Percentiles rank a stretch among this genome's conserved stretches.
These are phyloP conservation scores for Talaromyces sp. DNA, from an alignment of 2,329 filamentous ascomycete species.

Conservation along the genomic window DNA sequence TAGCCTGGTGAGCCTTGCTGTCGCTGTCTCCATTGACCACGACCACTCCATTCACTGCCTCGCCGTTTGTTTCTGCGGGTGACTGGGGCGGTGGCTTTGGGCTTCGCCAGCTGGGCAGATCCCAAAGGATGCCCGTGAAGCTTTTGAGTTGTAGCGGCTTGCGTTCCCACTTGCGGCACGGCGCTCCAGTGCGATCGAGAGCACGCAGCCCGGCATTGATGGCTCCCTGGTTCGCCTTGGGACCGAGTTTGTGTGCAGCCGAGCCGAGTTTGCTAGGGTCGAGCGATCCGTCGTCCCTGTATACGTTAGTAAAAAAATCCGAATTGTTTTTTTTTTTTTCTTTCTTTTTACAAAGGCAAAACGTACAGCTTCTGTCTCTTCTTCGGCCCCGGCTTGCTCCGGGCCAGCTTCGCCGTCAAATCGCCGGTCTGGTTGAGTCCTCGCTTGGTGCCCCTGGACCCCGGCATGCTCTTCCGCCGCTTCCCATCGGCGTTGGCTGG, in stretches of 20 bases:
- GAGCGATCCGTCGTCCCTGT: constrained; percentile 47
- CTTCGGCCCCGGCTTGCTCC: constrained; percentile 90
- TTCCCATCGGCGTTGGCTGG: constrained; percentile 28
- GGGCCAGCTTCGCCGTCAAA: constrained; percentile 56
- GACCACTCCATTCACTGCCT: constrained; percentile 28
- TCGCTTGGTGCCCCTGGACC: constrained; percentile 61
- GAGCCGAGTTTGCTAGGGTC: constrained; percentile 35
- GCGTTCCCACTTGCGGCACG: constrained; percentile 86
- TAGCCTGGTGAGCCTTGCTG: constrained; percentile 52
- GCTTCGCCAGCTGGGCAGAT: constrained; percentile 75
- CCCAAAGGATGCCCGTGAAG: constrained; percentile 84
- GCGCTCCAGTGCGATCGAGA: constrained; percentile 84
- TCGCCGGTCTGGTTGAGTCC: constrained; percentile 52
- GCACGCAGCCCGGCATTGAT: constrained; percentile 96
- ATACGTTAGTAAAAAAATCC: background rate
- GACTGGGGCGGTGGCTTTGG: constrained; percentile 40
- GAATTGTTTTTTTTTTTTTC: too few relatives aligned
- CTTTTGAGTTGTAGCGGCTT: constrained; percentile 81
- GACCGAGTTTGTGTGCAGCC: constrained; percentile 75
- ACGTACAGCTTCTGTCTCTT: constrained; percentile 93
- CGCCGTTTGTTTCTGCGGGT: constrained; percentile 54
- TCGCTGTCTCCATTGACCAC: constrained; percentile 48
- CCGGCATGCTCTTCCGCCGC: constrained; percentile 73
- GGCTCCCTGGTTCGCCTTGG: constrained; percentile 92
- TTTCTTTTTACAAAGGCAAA: background rate